Evolutionary conservation across 1,139 yeast genomes (phyloP).

Genomic region (Kurtzmaniella quercitrusa): DNA sequence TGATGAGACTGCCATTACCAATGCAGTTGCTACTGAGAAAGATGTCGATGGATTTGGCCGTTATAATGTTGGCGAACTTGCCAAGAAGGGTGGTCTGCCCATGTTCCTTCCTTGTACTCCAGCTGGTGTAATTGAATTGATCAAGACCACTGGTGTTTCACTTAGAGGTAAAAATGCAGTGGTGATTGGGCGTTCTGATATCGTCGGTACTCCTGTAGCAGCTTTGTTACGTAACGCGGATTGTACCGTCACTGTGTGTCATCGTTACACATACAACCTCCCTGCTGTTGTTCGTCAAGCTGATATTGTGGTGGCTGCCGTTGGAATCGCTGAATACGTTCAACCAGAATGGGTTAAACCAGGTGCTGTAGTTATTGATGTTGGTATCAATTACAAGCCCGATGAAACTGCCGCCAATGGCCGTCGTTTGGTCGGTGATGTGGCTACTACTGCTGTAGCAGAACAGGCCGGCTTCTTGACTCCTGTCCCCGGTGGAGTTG

Average conservation of each 20-base stretch:
- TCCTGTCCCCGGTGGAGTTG: conserved; percentile 88
- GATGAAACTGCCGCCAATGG: conserved; percentile 65
- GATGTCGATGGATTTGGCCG: conserved; percentile 82
- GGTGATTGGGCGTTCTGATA: conserved; percentile 77
- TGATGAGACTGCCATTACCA: conserved; percentile 64
- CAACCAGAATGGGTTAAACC: conserved; percentile 70
- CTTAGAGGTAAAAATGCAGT: conserved; percentile 70
- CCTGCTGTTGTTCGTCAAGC: conserved; percentile 54
- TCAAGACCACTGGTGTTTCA: conserved; percentile 57
- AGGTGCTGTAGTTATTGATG: conserved; percentile 70
- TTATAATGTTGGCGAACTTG: conserved; percentile 69
- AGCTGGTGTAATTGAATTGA: conserved; percentile 65
- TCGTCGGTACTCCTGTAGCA: conserved; percentile 79
- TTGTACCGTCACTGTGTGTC: conserved; percentile 75
- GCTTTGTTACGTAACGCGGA: conserved; percentile 66
- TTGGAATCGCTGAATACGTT: conserved; percentile 67
- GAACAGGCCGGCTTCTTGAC: conserved; percentile 60
- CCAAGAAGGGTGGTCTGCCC: conserved; percentile 71
- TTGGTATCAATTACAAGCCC: conserved; percentile 71
- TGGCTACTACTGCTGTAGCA: conserved; percentile 57
- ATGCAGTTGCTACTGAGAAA: conserved; percentile 61
- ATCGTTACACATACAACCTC: conserved; percentile 52
- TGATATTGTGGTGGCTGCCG: conserved; percentile 74
- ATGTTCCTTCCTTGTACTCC: conserved; percentile 78
- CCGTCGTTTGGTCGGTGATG: conserved; percentile 70